Evolutionary conservation across 352 stramenopile genomes (phyloP).

Genomic region (Phytopythium montanum): DNA sequence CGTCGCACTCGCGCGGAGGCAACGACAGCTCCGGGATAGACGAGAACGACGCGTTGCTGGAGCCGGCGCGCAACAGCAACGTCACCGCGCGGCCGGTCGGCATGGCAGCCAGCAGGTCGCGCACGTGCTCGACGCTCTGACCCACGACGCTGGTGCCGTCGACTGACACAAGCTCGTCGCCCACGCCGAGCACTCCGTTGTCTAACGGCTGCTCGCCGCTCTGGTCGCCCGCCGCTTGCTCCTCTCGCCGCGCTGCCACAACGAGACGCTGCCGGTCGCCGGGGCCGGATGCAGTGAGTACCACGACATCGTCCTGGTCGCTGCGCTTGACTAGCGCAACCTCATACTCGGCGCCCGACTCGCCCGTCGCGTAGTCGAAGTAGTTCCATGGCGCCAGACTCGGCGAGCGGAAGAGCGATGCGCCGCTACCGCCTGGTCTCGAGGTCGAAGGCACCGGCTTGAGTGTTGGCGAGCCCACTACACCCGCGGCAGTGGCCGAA

Average conservation of each 20-base stretch:
- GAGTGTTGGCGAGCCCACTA: conserved; percentile 46
- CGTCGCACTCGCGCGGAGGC: neutral
- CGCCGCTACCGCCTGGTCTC: conserved; percentile 2
- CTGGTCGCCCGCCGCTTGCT: neutral
- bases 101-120: conserved; percentile 27
- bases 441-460: conserved; percentile 6
- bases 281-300: neutral
- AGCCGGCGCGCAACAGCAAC: conserved; percentile 36
- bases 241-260: conserved; percentile 5
- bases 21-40: conserved; percentile 1
- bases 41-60: neutral
- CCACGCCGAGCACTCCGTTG: conserved; percentile 14
- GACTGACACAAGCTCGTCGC: conserved; percentile 62
- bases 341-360: conserved; percentile 70
- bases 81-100: conserved; percentile 26
- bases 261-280: neutral
- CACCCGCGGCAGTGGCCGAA: conserved; percentile 40
- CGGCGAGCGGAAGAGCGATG: conserved; percentile 27
- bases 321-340: conserved; percentile 40
- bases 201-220: neutral
- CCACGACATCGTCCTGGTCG: neutral
- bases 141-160: conserved; percentile 48
- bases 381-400: conserved; percentile 71
- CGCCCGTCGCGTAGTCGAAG: conserved; percentile 62
- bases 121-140: conserved; percentile 32